Conservation (phyloP, 2,329 filamentous ascomycete genomes). For the Fusarium bactridioides region DNA sequence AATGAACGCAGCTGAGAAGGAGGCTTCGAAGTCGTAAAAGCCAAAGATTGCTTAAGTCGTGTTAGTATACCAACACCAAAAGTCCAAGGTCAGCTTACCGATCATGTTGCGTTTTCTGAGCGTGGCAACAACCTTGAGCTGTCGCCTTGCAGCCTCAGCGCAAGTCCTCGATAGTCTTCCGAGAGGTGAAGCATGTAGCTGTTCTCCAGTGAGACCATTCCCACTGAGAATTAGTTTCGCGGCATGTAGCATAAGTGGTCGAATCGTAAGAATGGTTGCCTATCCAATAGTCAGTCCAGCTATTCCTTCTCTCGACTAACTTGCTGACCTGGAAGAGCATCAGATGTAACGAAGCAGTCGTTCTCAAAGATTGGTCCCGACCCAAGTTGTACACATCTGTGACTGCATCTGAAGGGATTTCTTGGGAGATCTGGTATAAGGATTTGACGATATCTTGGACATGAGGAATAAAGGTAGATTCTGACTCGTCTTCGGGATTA, state of each 20-base stretch:
- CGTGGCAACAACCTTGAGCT: slow-evolving; percentile 41
- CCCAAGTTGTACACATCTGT: slow-evolving; percentile 36
- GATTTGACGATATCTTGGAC: slow-evolving; percentile 45
- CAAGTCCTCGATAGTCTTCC: slow-evolving; percentile 42
- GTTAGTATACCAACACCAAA: background rate
- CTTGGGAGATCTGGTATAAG: slow-evolving; percentile 39
- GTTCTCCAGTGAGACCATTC: slow-evolving; percentile 31
- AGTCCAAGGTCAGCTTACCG: background rate
- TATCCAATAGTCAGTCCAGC: slow-evolving; percentile 3
- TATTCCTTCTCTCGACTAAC: accelerated
- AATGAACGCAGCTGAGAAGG: slow-evolving; percentile 41
- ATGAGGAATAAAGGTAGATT: slow-evolving; percentile 43
- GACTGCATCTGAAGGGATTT: slow-evolving; percentile 38
- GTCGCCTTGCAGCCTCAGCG: slow-evolving; percentile 41
- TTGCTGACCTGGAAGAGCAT: slow-evolving; percentile 44
- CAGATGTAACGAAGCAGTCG: slow-evolving; percentile 44
- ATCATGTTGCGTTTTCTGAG: slow-evolving; percentile 44
- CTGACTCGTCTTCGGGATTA: slow-evolving; percentile 42
- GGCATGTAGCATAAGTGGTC: slow-evolving; percentile 43
- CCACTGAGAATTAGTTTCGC: slow-evolving; percentile 41
- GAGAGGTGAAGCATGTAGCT: slow-evolving; percentile 38
- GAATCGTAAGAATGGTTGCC: slow-evolving; percentile 44
- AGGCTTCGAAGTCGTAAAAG: slow-evolving; percentile 40
- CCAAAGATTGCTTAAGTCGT: slow-evolving; percentile 29
- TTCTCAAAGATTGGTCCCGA: slow-evolving; percentile 42